Conservation (phyloP, 176 grass and related monocot genomes). For the Lolium multiflorum region DNA sequence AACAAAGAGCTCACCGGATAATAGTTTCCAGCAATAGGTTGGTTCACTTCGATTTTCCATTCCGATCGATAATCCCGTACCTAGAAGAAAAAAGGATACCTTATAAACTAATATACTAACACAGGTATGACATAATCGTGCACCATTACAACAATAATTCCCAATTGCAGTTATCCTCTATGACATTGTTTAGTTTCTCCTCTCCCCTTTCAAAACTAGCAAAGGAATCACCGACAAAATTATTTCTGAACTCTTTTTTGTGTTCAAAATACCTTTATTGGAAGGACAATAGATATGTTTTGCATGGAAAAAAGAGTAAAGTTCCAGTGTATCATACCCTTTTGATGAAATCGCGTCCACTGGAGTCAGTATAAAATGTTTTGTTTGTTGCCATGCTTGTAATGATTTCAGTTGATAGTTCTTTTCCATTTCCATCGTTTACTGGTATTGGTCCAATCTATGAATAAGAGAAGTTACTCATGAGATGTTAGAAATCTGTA, state of each 20-base stretch:
- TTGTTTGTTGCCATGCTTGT: slow-evolving; percentile 83
- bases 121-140: neutral
- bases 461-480: slow-evolving; percentile 35
- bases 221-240: slow-evolving; percentile 1
- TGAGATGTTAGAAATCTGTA: slow-evolving; percentile 36
- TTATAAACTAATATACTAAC: slow-evolving; percentile 12
- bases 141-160: neutral
- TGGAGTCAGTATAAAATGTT: slow-evolving; percentile 95
- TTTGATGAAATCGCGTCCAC: slow-evolving; percentile 95
- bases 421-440: slow-evolving; percentile 87
- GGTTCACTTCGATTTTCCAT: slow-evolving; percentile 86
- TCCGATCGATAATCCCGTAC: slow-evolving; percentile 89
- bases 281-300: slow-evolving; percentile 13
- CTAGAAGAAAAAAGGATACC: slow-evolving; percentile 49
- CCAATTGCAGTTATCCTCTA: neutral
- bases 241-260: slow-evolving; percentile 6
- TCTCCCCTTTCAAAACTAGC: neutral
- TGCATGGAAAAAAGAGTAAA: neutral
- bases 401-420: slow-evolving; percentile 79
- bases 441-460: slow-evolving; percentile 89
- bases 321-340: slow-evolving; percentile 55
- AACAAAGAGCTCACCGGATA: slow-evolving; percentile 76
- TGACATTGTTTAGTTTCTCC: slow-evolving; percentile 9
- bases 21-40: slow-evolving; percentile 97
- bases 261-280: neutral